Conservation (phyloP, 345 rosid species). For the Bruguiera parviflora region DNA sequence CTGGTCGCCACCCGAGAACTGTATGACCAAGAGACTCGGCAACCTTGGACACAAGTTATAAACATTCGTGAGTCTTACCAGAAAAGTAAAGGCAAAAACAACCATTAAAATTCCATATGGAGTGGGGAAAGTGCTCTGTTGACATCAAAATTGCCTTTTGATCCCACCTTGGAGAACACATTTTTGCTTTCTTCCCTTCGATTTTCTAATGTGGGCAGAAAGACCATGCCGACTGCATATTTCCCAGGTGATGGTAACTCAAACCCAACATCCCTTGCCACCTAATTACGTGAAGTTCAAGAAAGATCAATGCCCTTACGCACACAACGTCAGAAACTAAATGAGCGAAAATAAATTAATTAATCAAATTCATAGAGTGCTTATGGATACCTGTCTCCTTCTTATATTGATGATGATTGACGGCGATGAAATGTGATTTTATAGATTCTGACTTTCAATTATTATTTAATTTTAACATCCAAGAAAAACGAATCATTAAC, state of each 20-base stretch:
- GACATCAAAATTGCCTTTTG: neutral
- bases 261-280: conserved; percentile 68
- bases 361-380: neutral
- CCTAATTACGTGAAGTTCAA: conserved; percentile 34
- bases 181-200: conserved; percentile 79
- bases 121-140: too few species aligned
- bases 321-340: neutral
- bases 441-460: too few species aligned
- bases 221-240: conserved; percentile 97
- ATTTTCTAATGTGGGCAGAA: conserved; percentile 68
- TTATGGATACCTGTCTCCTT: too few species aligned
- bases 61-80: neutral
- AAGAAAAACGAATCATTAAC: too few species aligned
- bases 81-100: neutral
- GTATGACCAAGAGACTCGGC: conserved; percentile 95
- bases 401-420: too few species aligned
- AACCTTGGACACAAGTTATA: conserved; percentile 42
- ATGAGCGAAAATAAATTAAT: neutral
- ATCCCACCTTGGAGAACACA: conserved; percentile 73
- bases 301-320: neutral
- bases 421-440: too few species aligned
- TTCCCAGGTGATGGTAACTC: conserved; percentile 72
- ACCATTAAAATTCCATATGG: too few species aligned
- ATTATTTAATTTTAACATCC: too few species aligned
- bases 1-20: conserved; percentile 90